Conservation (phyloP, 306 rosid genomes). For the Quercus aquifolioides region DNA sequence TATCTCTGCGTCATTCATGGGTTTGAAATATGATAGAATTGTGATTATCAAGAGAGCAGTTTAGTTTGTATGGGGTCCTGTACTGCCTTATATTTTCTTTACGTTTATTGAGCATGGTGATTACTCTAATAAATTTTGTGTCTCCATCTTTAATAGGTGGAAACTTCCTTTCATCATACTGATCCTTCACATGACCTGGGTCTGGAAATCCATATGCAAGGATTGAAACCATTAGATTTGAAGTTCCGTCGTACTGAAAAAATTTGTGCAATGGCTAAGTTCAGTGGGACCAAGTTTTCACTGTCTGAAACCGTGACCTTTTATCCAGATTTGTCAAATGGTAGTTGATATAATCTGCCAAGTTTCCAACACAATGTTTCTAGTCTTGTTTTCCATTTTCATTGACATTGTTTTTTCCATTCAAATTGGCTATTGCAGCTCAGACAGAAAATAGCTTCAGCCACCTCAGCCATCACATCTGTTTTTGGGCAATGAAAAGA, state of each 20-base stretch:
- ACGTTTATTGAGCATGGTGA: constrained; percentile 7
- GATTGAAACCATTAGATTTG: constrained; percentile 35
- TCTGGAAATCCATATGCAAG: constrained; percentile 54
- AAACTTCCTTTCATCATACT: constrained; percentile 68
- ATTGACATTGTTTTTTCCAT: too few relatives aligned
- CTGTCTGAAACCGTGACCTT: constrained; percentile 61
- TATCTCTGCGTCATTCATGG: too few relatives aligned
- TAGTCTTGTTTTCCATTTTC: too few relatives aligned
- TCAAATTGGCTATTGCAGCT: too few relatives aligned
- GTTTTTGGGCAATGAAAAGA: too few relatives aligned
- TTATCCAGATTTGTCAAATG: constrained; percentile 44
- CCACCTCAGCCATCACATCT: too few relatives aligned
- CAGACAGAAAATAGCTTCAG: too few relatives aligned
- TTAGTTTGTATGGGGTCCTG: not conserved
- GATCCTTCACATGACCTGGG: constrained; percentile 91
- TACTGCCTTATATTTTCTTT: constrained; percentile 1
- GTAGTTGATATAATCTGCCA: constrained; percentile 24
- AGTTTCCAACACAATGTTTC: too few relatives aligned
- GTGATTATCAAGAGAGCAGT: too few relatives aligned
- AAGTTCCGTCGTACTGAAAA: constrained; percentile 77
- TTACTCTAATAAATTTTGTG: not conserved
- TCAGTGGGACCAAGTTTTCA: constrained; percentile 65
- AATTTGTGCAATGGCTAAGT: constrained; percentile 65
- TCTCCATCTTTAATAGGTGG: constrained; percentile 49
- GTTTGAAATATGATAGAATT: too few relatives aligned